phyloP scores from a whole-genome alignment of 2,329 filamentous ascomycete genomes.

The Stagonosporopsis tanaceti region DNA sequence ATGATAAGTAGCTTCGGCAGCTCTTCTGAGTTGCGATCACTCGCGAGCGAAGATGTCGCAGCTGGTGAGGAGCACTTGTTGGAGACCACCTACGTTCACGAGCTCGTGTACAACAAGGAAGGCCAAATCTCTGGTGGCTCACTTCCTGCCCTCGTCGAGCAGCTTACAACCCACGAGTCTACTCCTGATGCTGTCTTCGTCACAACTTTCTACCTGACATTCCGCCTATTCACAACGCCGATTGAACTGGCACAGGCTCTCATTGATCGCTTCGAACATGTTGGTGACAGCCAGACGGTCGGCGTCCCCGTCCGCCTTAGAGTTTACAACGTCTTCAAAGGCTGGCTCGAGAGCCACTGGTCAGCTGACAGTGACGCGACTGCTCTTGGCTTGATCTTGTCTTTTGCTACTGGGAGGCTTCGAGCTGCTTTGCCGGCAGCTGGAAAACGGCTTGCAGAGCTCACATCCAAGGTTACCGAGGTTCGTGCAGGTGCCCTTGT shows the following conservation, averaged over 20 bases:
- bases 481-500: slow-evolving; percentile 75
- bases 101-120: slow-evolving; percentile 92
- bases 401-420: slow-evolving; percentile 81
- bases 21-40: slow-evolving; percentile 67
- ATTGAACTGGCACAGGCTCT: slow-evolving; percentile 79
- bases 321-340: slow-evolving; percentile 96
- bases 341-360: slow-evolving; percentile 98
- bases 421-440: slow-evolving; percentile 74
- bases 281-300: slow-evolving; percentile 77
- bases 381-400: slow-evolving; percentile 77
- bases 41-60: slow-evolving; percentile 75
- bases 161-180: slow-evolving; percentile 89
- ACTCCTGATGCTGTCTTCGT: slow-evolving; percentile 93
- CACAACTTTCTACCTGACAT: slow-evolving; percentile 94
- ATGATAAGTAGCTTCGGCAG: slow-evolving; percentile 69
- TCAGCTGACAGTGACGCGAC: slow-evolving; percentile 79
- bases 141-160: slow-evolving; percentile 88
- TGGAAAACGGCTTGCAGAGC: slow-evolving; percentile 79
- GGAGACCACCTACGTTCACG: slow-evolving; percentile 90
- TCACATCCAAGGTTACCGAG: slow-evolving; percentile 79
- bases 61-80: slow-evolving; percentile 85
- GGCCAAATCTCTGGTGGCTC: slow-evolving; percentile 94
- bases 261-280: slow-evolving; percentile 92
- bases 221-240: slow-evolving; percentile 89
- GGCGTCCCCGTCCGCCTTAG: slow-evolving; percentile 84